A percentile compares a stretch with the other conserved stretches of the same genome.
These are phyloP conservation scores for Populus euphratica DNA, from an alignment of 345 rosid species.

Conservation along the genomic window DNA sequence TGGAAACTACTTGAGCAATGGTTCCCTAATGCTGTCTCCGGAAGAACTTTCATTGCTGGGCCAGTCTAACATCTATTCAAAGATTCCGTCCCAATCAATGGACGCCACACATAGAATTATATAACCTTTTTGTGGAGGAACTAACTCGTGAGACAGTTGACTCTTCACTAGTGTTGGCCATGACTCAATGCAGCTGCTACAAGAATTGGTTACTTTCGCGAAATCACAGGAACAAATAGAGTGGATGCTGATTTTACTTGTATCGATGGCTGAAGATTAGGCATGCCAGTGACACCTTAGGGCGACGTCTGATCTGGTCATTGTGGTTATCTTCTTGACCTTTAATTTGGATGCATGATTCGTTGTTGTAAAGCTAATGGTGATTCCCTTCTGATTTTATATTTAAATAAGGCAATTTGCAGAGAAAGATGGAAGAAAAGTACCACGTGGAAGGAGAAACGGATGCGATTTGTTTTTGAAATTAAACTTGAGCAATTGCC, in stretches of 20 bases:
- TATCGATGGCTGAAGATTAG: neutral
- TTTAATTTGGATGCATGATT: slow-evolving; percentile 7
- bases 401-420: neutral
- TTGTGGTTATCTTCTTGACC: slow-evolving; percentile 2
- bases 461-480: too few relatives aligned
- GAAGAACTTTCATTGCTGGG: slow-evolving; percentile 66
- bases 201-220: neutral
- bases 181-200: slow-evolving; percentile 1
- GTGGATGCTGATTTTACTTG: neutral
- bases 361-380: slow-evolving; percentile 10
- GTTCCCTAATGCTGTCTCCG: slow-evolving; percentile 50
- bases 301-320: neutral
- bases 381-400: neutral
- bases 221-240: neutral
- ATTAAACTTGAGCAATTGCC: too few relatives aligned
- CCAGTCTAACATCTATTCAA: slow-evolving; percentile 33
- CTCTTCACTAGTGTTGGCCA: neutral
- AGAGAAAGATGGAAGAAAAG: too few relatives aligned
- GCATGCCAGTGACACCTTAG: neutral
- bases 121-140: neutral
- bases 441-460: too few relatives aligned
- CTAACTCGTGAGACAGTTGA: slow-evolving; percentile 6
- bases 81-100: slow-evolving; percentile 20
- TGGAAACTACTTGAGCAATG: slow-evolving; percentile 63
- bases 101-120: slow-evolving; percentile 12